phyloP scores from a whole-genome alignment of 2,329 filamentous ascomycete genomes.

The Aureobasidium subglaciale region DNA sequence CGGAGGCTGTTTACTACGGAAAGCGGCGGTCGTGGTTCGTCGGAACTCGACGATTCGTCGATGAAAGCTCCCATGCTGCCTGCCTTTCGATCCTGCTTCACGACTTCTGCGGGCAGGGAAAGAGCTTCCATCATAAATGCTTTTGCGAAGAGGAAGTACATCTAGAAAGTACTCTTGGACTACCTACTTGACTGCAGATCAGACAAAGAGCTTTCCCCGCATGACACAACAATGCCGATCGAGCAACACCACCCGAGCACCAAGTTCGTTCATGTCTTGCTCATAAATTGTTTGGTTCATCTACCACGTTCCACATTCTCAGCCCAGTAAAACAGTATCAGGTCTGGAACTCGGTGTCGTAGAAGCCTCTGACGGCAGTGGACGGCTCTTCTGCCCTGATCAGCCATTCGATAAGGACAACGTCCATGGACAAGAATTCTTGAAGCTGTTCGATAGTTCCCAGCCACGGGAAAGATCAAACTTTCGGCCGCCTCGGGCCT shows the following conservation, averaged over 20 bases:
- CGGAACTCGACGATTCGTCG: background rate
- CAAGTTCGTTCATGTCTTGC: background rate
- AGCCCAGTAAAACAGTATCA: background rate
- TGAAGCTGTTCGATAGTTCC: constrained; percentile 1
- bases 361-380: constrained; percentile 8
- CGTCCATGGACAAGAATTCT: background rate
- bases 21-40: background rate
- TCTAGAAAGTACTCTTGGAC: background rate
- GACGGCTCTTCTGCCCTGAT: background rate
- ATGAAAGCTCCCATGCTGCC: background rate
- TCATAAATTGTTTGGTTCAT: background rate
- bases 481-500: constrained; percentile 8
- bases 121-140: background rate
- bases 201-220: background rate
- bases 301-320: background rate
- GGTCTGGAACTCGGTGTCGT: background rate
- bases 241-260: background rate
- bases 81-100: background rate
- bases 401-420: constrained; percentile 8
- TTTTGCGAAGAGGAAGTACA: background rate
- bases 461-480: constrained; percentile 1
- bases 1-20: background rate
- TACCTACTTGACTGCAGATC: background rate
- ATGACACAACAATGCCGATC: background rate
- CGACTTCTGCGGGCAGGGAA: background rate